phyloP scores from a whole-genome alignment of 2,329 filamentous ascomycete species.

The Xylariaceae sp. region DNA sequence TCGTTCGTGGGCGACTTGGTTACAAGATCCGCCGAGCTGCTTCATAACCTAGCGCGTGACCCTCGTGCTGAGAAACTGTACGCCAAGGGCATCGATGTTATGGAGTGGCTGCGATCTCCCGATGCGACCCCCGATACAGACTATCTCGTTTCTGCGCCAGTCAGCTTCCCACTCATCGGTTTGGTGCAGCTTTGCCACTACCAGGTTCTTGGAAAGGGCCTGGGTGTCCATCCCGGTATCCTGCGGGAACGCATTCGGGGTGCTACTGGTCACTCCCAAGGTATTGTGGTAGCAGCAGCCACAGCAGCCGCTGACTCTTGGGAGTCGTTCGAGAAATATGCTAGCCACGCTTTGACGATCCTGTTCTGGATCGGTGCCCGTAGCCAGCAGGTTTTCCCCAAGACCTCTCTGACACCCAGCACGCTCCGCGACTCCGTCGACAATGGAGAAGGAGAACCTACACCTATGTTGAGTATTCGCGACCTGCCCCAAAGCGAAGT shows the following conservation, averaged over 20 bases:
- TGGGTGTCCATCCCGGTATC: constrained; percentile 84
- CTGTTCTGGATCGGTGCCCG: constrained; percentile 98
- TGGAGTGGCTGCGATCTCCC: constrained; percentile 84
- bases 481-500: constrained; percentile 84
- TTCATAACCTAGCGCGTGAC: constrained; percentile 79
- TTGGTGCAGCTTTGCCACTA: constrained; percentile 95
- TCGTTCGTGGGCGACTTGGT: constrained; percentile 86
- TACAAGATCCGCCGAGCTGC: constrained; percentile 71
- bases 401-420: constrained; percentile 85
- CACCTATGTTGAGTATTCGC: constrained; percentile 95
- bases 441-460: constrained; percentile 89
- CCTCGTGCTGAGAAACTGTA: constrained; percentile 91
- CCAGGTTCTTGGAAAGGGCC: constrained; percentile 83
- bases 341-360: constrained; percentile 77
- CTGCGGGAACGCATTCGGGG: constrained; percentile 80
- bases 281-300: constrained; percentile 86
- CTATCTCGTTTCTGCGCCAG: constrained; percentile 88
- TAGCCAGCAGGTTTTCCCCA: constrained; percentile 94
- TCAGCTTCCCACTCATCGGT: constrained; percentile 94
- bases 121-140: constrained; percentile 90
- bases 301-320: constrained; percentile 88
- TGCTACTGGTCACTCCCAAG: constrained; percentile 93
- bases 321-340: constrained; percentile 81
- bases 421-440: constrained; percentile 91
- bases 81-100: constrained; percentile 90